Base-by-base conservation (phyloP, 495 filamentous ascomycete genomes). In the Trichoderma virens region DNA sequence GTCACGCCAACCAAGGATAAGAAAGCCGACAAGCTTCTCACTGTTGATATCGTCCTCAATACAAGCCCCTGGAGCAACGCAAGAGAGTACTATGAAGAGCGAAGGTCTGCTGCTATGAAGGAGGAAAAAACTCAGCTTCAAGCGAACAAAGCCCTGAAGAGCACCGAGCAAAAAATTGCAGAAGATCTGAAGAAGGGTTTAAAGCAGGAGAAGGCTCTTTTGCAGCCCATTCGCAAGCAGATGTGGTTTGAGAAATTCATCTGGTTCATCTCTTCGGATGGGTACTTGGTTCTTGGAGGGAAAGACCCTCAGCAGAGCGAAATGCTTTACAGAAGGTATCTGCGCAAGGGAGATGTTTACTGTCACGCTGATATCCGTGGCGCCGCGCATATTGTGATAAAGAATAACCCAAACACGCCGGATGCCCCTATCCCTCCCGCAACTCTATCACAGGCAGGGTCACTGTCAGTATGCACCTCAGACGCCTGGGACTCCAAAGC, bases 171-270 rank as follows among this genome's bases (percentile, higher is more conserved):
- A 70, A 98, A 98, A 76, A 89, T 98, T 27, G 81, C 82, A 11
- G 84, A 88, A 11, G 91, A 96, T 70, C 80, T 98, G 6, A 94
- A 90, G 75, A 90, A 90, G 68, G 87, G 85, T 0, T 75, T 98
- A 60, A 95, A 95, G 74, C 89, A 93, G 68, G 94, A 98, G 73
- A 98, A 98, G 71, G 86, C 91, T 28, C 75, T 96, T 20, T 79
- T 98, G 2, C 88, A 91, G 61, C 92, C 89, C 16, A 86, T 96
- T 14, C 80, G 94, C 43, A 88, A 86, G 66, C 86, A 85, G 60
- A 82, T 91, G 68, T 98, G 94, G 93, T 97, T 98, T 69, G 94
- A 98, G 69, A 98, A 98, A 71, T 98, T 96, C 68, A 73, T 84
- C 18, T 97, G 89, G 78, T 98, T 98, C 78, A 85, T 98, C 66